phyloP scores from a whole-genome alignment of 306 rosid species.

The Macrotyloma uniflorum region DNA sequence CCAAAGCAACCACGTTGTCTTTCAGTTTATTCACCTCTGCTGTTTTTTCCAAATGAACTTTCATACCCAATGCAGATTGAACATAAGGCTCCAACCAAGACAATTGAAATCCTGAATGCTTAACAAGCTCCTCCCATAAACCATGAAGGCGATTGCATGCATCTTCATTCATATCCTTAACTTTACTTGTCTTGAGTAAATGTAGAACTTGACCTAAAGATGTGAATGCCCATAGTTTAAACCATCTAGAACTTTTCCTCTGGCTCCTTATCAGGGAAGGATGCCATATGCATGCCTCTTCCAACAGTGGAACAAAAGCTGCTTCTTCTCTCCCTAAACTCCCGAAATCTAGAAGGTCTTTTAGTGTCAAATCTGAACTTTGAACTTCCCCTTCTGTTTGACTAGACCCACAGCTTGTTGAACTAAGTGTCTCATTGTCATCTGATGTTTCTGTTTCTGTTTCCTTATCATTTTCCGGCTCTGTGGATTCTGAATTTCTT shows the following conservation, averaged over 20 bases:
- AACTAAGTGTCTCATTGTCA: conserved; percentile 15
- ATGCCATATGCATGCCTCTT: conserved; percentile 45
- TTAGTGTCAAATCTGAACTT: conserved; percentile 34
- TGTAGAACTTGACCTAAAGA: conserved; percentile 41
- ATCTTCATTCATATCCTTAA: conserved; percentile 43
- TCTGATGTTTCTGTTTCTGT: conserved; percentile 26
- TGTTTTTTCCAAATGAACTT: conserved; percentile 9
- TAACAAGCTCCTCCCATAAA: conserved; percentile 42
- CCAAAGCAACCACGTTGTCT: conserved; percentile 9
- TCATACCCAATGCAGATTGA: conserved; percentile 37
- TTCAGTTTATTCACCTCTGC: not conserved
- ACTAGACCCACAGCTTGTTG: not conserved
- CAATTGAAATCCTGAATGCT: conserved; percentile 40
- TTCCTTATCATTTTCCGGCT: conserved; percentile 15
- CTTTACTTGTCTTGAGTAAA: conserved; percentile 36
- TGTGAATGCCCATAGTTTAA: conserved; percentile 42
- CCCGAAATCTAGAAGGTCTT: conserved; percentile 39
- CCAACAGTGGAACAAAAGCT: conserved; percentile 38
- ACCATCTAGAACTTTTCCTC: conserved; percentile 27
- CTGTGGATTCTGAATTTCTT: conserved; percentile 10
- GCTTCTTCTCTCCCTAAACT: conserved; percentile 29
- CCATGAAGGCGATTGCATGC: conserved; percentile 22
- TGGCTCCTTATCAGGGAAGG: conserved; percentile 36
- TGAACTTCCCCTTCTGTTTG: conserved; percentile 23
- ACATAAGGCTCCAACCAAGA: conserved; percentile 46